phyloP scores from a whole-genome alignment of 2,329 filamentous ascomycete genomes.

The Leptographium radiaticola region DNA sequence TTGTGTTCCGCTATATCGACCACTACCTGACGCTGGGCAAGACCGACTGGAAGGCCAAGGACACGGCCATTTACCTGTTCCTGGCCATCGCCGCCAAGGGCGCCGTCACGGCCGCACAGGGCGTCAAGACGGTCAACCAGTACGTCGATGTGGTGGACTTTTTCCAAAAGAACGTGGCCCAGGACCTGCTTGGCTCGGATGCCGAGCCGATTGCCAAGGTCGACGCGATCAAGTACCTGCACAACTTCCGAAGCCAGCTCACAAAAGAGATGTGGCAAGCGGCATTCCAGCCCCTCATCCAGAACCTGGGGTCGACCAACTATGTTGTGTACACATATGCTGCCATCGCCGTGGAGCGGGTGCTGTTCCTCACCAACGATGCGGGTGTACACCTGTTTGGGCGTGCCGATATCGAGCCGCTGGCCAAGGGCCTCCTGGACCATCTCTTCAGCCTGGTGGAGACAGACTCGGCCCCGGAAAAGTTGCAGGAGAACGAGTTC shows the following conservation, averaged over 20 bases:
- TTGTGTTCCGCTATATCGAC: slow-evolving; percentile 78
- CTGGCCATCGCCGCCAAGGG: slow-evolving; percentile 90
- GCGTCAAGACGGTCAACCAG: slow-evolving; percentile 83
- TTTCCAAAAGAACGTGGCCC: slow-evolving; percentile 83
- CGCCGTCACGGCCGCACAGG: slow-evolving; percentile 70
- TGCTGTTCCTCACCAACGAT: slow-evolving; percentile 70
- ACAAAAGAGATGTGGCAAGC: slow-evolving; percentile 85
- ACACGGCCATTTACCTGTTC: slow-evolving; percentile 95
- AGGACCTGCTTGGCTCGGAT: slow-evolving; percentile 61
- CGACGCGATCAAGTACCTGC: slow-evolving; percentile 95
- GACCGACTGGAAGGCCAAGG: slow-evolving; percentile 90
- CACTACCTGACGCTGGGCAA: slow-evolving; percentile 74
- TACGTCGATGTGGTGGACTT: slow-evolving; percentile 84
- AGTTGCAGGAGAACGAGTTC: slow-evolving; percentile 98
- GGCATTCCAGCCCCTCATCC: slow-evolving; percentile 79
- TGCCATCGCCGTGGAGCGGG: slow-evolving; percentile 89
- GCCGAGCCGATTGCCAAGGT: slow-evolving; percentile 84
- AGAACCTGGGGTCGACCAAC: slow-evolving; percentile 78
- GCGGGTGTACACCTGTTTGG: slow-evolving; percentile 67
- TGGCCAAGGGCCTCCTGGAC: slow-evolving; percentile 73
- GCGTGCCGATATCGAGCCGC: slow-evolving; percentile 62
- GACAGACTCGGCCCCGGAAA: slow-evolving; percentile 70
- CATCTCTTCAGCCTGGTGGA: slow-evolving; percentile 89
- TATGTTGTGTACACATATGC: slow-evolving; percentile 98
- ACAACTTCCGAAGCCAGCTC: slow-evolving; percentile 90